Conservation (phyloP, 345 rosid genomes). For the Syzygium aromaticum region DNA sequence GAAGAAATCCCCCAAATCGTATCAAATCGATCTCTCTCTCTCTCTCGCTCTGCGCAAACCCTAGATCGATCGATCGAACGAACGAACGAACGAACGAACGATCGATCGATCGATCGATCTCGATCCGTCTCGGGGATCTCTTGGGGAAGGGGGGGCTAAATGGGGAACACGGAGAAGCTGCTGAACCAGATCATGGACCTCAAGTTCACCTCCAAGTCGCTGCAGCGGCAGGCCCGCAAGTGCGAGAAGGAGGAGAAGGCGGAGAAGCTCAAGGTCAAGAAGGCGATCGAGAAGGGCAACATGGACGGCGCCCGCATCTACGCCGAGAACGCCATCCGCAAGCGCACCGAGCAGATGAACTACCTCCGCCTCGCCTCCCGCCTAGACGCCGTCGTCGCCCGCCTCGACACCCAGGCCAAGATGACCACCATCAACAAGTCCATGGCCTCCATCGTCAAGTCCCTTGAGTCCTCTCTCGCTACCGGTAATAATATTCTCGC, state of each 20-base stretch:
- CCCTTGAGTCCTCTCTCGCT: slow-evolving; percentile 82
- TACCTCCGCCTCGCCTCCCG: slow-evolving; percentile 88
- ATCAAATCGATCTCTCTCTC: background rate
- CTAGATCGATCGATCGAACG: background rate
- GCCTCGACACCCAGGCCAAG: slow-evolving; percentile 94
- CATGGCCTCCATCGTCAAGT: slow-evolving; percentile 81
- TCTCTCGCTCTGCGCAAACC: background rate
- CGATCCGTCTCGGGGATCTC: background rate
- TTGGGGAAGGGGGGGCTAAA: background rate
- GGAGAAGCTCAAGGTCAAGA: slow-evolving; percentile 93
- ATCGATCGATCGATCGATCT: background rate
- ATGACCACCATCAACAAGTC: slow-evolving; percentile 89
- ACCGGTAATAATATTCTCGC: slow-evolving; percentile 32
- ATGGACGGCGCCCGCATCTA: slow-evolving; percentile 99
- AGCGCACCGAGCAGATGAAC: slow-evolving; percentile 97
- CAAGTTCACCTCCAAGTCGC: slow-evolving; percentile 84
- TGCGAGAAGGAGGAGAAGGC: slow-evolving; percentile 99
- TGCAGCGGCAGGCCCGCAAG: slow-evolving; percentile 82
- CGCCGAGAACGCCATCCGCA: slow-evolving; percentile 93
- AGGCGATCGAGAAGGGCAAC: slow-evolving; percentile 97
- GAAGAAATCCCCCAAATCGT: background rate
- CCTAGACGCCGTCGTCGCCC: slow-evolving; percentile 91
- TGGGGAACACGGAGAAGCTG: slow-evolving; percentile 93
- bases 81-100: background rate
- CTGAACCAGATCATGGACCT: slow-evolving; percentile 95